Evolutionary conservation across 2,329 filamentous ascomycete species (phyloP).

Genomic region (Aspergillus arachidicola): DNA sequence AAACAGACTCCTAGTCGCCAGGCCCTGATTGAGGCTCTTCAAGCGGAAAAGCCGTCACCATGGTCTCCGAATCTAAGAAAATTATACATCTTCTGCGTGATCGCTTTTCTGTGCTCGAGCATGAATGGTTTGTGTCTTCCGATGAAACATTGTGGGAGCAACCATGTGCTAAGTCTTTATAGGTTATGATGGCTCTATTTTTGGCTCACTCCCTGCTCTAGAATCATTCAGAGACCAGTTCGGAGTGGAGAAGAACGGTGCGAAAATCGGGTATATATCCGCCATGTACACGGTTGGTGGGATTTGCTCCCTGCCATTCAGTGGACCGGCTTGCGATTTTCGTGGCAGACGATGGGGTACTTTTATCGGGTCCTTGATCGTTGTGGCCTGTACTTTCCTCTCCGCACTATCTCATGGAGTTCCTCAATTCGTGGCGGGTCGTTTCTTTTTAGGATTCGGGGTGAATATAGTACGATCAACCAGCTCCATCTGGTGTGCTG

Average conservation of each 20-base stretch:
- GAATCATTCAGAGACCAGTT: slow-evolving; percentile 47
- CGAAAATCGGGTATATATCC: slow-evolving; percentile 48
- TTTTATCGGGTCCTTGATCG: slow-evolving; percentile 57
- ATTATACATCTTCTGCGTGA: not conserved
- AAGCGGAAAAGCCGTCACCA: not conserved
- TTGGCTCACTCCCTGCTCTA: slow-evolving; percentile 56
- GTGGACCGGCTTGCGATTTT: slow-evolving; percentile 49
- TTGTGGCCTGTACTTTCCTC: slow-evolving; percentile 54
- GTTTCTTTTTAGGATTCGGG: slow-evolving; percentile 60
- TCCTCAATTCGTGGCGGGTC: slow-evolving; percentile 57
- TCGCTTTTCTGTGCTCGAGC: not conserved
- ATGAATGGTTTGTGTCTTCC: not conserved
- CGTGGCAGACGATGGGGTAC: slow-evolving; percentile 59
- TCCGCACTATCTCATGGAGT: slow-evolving; percentile 31
- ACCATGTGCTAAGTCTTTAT: not conserved
- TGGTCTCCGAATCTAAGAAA: not conserved
- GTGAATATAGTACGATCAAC: slow-evolving; percentile 62
- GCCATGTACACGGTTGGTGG: slow-evolving; percentile 54
- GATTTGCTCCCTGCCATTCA: slow-evolving; percentile 50
- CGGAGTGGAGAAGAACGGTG: slow-evolving; percentile 43
- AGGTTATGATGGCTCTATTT: slow-evolving; percentile 55
- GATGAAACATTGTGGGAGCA: accelerated
- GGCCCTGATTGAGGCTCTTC: not conserved
- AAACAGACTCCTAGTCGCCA: not conserved
- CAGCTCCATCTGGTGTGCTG: slow-evolving; percentile 65